phyloP scores from a whole-genome alignment of 2,329 filamentous ascomycete species.

The Diaporthe ampelina region DNA sequence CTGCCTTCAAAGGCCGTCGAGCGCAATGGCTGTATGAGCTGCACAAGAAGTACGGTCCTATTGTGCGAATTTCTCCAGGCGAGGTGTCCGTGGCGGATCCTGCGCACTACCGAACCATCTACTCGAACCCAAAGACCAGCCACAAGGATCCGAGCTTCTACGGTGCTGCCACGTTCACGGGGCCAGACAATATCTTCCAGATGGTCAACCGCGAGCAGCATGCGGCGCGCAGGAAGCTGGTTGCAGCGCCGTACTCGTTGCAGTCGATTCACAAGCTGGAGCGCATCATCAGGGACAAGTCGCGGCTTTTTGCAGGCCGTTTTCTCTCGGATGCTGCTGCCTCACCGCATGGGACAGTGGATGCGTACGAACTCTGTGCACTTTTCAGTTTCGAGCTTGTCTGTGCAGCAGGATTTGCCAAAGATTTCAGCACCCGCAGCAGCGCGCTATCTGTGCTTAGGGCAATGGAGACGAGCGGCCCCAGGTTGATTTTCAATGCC shows the following conservation, averaged over 20 bases:
- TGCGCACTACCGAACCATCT: neutral
- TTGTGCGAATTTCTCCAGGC: constrained; percentile 62
- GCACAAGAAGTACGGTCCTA: constrained; percentile 60
- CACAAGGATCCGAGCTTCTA: constrained; percentile 8
- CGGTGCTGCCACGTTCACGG: neutral
- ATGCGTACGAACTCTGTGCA: neutral
- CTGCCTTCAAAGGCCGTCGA: constrained; percentile 3
- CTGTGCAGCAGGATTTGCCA: constrained; percentile 3
- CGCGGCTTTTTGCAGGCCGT: neutral
- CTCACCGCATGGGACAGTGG: neutral
- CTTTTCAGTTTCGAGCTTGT: constrained; percentile 8
- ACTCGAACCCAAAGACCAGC: constrained; percentile 13
- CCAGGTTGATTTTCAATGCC: neutral
- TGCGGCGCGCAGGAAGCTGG: constrained; percentile 12
- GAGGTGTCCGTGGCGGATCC: constrained; percentile 57
- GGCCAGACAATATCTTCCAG: constrained; percentile 11
- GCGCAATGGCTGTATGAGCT: constrained; percentile 44
- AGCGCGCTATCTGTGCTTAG: neutral
- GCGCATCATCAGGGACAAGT: neutral
- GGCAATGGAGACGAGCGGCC: constrained; percentile 15
- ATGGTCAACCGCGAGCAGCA: constrained; percentile 10
- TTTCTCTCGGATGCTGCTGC: neutral
- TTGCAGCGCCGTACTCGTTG: constrained; percentile 5
- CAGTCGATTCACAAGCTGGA: constrained; percentile 15
- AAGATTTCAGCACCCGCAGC: neutral